Evolutionary conservation across 2,329 filamentous ascomycete genomes (phyloP), one percentile per base, ranked within the genome.

Genomic region (Fusarium foetens): DNA sequence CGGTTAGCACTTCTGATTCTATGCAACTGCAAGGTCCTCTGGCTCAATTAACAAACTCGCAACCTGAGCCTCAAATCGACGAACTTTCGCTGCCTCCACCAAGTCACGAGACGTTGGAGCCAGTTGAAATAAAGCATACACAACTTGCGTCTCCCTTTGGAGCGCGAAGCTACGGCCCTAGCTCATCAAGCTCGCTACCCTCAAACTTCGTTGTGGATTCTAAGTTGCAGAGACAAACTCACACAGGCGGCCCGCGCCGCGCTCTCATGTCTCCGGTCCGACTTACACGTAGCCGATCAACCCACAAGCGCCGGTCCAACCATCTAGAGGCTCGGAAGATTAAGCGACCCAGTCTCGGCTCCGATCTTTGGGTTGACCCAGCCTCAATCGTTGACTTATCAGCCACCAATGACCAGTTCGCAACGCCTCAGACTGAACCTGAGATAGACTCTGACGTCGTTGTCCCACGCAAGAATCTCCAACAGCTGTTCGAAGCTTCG

Each of bases 21-120:
- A 92, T 92, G 90, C 87, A 91, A 72, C 87, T 86, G 0, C 82
- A 88, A 58, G 90, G 89, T 6, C 88, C 89, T 14, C 76, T 92
- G 60, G 89, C 90, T 5, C 87, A 88, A 72, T 83, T 92, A 45
- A 86, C 88, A n/a, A 82, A 81, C 59, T 86, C 86, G 21, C 73
- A 72, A 39, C 59, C 74, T 19, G 77, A 76, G 25, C 52, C 63
- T 29, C 57, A 62, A 31, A 45, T 66, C 10, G 71, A 78, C 25
- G 71, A 77, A 35, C 70, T 76, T 16, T 73, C 76, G 16, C 58
- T 71, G 53, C 71, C 70, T 12, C 73, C 63, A 42, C 62, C 65
- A 21, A 71, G 58, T 35, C 43, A 66, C n/a, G 74, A 73, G 35
- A 72, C 74, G 29, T 65, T 78, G 25, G 75, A 72, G 59, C 74